Evolutionary conservation across 2,329 filamentous ascomycete species (phyloP), one percentile per base, ranked within the genome.

Genomic region (Clonostachys chloroleuca): DNA sequence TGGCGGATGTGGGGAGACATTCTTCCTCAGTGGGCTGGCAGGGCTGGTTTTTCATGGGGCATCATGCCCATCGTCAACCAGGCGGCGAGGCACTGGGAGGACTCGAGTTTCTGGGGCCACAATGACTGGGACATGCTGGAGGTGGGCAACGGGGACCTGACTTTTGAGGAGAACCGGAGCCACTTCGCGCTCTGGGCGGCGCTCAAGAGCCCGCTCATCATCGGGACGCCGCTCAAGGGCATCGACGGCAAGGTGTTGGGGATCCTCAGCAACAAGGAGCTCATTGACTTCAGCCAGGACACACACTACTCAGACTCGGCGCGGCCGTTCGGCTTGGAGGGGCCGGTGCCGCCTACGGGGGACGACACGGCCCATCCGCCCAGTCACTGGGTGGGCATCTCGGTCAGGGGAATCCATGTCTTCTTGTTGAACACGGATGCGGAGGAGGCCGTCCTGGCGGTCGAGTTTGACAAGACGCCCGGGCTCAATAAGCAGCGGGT

Each of bases 171-270:
- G 59, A 69, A 67, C 34, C 60, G 72, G 17, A 69, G 68, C 5
- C 74, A 78, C 52, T 77, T 77, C 52, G 69, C 69, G 7, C 56
- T 78, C 6, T 78, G 75, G 75, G 70, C 69, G 1, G 63, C 64
- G 1, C 65, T 77, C 59, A 77, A 74, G 56, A 65, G 63, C 12
- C 73, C 74, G 1, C 54, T 78, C 17, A 67, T 78, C 37, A 74
- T 78, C 45, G 72, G 74, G 24, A 66, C 68, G 1, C 53, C 59
- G 54, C 61, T 75, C 7, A 57, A 66, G 34, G 50, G 55, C 1
- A 64, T 75, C 7, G 53, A 54, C 2, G 46, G 56, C 5, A 54
- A 59, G 3, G 63, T 68, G 40, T 53, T 74, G 8, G 54, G 56
- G 0, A 69, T 77, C 14, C 56, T 77, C 2, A 60, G 61, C 9